phyloP scores from a whole-genome alignment of 106 monocot species.

The Dactylorhiza incarnata region DNA sequence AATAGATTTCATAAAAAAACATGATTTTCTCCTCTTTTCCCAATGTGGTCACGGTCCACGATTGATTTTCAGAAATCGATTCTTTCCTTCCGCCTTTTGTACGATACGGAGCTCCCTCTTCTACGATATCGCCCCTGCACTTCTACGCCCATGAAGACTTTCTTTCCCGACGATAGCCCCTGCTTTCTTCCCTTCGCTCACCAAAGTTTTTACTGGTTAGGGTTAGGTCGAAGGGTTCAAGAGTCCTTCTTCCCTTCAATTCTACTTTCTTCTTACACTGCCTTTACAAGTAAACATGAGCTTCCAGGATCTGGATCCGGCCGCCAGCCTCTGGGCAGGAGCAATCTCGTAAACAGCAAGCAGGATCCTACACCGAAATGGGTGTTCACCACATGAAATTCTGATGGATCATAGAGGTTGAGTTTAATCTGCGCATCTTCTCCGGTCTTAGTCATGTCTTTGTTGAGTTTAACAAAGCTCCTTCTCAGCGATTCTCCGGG shows the following conservation, averaged over 20 bases:
- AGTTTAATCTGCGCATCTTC: conserved; percentile 61
- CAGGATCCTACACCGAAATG: conserved; percentile 49
- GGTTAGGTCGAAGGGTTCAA: background rate
- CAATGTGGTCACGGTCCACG: too few relatives aligned
- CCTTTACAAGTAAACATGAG: conserved; percentile 30
- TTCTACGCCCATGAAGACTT: too few relatives aligned
- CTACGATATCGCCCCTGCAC: too few relatives aligned
- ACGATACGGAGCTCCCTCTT: too few relatives aligned
- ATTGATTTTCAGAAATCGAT: too few relatives aligned
- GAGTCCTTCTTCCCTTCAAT: background rate
- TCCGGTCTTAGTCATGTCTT: conserved; percentile 49
- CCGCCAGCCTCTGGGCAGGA: conserved; percentile 15
- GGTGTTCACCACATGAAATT: conserved; percentile 75
- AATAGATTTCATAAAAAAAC: too few relatives aligned
- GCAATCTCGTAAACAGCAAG: conserved; percentile 9
- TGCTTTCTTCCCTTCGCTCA: background rate
- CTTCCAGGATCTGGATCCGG: conserved; percentile 67
- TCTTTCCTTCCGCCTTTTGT: too few relatives aligned
- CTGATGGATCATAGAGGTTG: conserved; percentile 53
- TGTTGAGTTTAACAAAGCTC: conserved; percentile 63
- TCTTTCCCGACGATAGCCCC: too few relatives aligned
- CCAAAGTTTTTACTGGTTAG: background rate
- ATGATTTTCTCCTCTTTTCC: too few relatives aligned
- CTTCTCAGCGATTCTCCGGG: conserved; percentile 47
- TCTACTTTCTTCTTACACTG: background rate